These are phyloP conservation scores for Colletotrichum graminicola DNA, from an alignment of 2,329 filamentous ascomycete genomes.

Conservation along the genomic window DNA sequence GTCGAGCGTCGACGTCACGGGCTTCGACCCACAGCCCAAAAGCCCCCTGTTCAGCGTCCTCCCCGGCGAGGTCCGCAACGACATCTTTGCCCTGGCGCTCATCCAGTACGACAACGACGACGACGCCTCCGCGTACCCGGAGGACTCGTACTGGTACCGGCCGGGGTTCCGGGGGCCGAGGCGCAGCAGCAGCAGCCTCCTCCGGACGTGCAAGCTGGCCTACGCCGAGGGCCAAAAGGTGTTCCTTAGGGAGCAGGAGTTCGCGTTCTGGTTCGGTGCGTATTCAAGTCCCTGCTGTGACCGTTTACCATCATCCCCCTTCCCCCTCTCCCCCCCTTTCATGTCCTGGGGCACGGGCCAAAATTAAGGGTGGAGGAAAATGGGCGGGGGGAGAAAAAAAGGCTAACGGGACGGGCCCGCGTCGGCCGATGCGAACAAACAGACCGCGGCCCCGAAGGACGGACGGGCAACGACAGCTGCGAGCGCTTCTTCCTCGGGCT, in stretches of 20 bases:
- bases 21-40: conserved; percentile 1
- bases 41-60: conserved; percentile 52
- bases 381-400: no score
- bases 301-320: background rate
- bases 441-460: conserved; percentile 28
- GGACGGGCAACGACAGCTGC: background rate
- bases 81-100: conserved; percentile 59
- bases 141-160: conserved; percentile 53
- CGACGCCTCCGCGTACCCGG: conserved; percentile 45
- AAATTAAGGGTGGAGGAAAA: background rate
- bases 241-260: conserved; percentile 33
- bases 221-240: conserved; percentile 26
- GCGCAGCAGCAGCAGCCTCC: conserved; percentile 52
- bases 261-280: conserved; percentile 34
- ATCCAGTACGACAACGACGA: conserved; percentile 53
- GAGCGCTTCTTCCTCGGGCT: conserved; percentile 17
- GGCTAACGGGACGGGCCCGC: background rate
- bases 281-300: background rate
- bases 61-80: conserved; percentile 62
- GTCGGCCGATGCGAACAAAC: background rate
- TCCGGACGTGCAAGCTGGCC: conserved; percentile 55
- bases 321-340: no score
- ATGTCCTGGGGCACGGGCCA: background rate
- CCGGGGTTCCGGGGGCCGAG: conserved; percentile 56
- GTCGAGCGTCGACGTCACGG: conserved; percentile 3